Evolutionary conservation across 2,329 filamentous ascomycete species (phyloP), one percentile per base, ranked within the genome.

Genomic region (Aspergillus sp.): DNA sequence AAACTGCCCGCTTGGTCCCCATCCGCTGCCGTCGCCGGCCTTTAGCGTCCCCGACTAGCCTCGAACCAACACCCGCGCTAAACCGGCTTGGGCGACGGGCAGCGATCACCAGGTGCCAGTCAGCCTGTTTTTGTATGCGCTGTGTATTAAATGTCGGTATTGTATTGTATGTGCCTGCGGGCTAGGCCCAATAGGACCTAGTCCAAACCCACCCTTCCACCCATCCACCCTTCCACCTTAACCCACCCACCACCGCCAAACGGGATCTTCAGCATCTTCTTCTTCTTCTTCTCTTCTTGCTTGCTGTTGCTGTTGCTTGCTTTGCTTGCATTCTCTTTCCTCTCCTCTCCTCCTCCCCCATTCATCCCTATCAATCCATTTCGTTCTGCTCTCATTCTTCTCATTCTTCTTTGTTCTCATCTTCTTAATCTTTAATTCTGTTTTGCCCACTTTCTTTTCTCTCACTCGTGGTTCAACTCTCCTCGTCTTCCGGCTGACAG

Each of bases 371-470:
- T 29, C 34, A 11, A 19, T 19, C 19, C 19, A 19, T 19, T 4
- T 19, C 19, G 4, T 19, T 19, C 19, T 19, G 19, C 19, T 19
- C 19, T 31, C 32, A 41, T 26, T 27, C n/a, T 13, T 6, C 10
- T 45, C 10, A 26, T 27, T 26, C 11, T 32, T 11, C 29, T 26
- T 34, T 40, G 29, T 33, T 34, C 29, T 42, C 29, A 33, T 28
- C 30, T 19, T 42, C 13, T 39, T 34, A 33, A 32, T 42, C 36
- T 19, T 42, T 34, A 39, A 34, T 42, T 32, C 31, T 38, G 57
- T 60, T 31, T 65, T 57, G 42, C 65, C 65, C 43, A 59, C 57
- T 40, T 49, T 46, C 37, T 49, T 50, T 45, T 59, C 50, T 34
- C 53, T 55, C 39, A 57, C 49, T 50, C 45, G 54, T 51, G 41